Percentiles rank a stretch among this genome's conserved stretches.
phyloP scores from a whole-genome alignment of 2,329 filamentous ascomycete species.

The Tympanopsis confertula region DNA sequence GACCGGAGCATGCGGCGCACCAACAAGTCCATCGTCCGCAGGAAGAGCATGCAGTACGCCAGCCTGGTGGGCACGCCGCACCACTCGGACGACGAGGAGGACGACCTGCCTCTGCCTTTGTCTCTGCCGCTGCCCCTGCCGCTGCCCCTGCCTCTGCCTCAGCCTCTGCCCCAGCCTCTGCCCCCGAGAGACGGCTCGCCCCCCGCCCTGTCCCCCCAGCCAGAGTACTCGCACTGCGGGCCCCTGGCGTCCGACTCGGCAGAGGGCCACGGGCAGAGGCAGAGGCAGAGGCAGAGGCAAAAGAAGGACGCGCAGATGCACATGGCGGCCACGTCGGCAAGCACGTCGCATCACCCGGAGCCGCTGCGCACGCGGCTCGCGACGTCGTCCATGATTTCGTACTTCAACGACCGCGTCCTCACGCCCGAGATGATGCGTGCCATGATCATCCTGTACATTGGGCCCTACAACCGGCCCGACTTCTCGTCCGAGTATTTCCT shows the following conservation, averaged over 20 bases:
- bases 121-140: conserved; percentile 1
- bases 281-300: not conserved
- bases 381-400: conserved; percentile 94
- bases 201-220: conserved; percentile 17
- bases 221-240: conserved; percentile 37
- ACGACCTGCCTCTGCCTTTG: conserved; percentile 19
- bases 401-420: conserved; percentile 89
- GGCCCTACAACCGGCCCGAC: conserved; percentile 83
- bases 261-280: conserved; percentile 2
- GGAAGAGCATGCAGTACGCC: conserved; percentile 83
- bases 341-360: conserved; percentile 37
- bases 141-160: conserved; percentile 4
- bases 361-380: conserved; percentile 75
- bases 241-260: conserved; percentile 22
- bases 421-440: conserved; percentile 97
- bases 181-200: conserved; percentile 12
- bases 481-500: conserved; percentile 85
- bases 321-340: conserved; percentile 1
- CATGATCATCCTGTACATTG: conserved; percentile 97
- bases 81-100: conserved; percentile 64
- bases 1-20: conserved; percentile 68
- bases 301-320: conserved; percentile 3
- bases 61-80: conserved; percentile 74
- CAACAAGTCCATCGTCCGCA: conserved; percentile 65
- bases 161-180: conserved; percentile 4